These are phyloP conservation scores for Cryptococcus hybrid DNA, from an alignment of 1,284 basidiomycete species.

Conservation along the genomic window DNA sequence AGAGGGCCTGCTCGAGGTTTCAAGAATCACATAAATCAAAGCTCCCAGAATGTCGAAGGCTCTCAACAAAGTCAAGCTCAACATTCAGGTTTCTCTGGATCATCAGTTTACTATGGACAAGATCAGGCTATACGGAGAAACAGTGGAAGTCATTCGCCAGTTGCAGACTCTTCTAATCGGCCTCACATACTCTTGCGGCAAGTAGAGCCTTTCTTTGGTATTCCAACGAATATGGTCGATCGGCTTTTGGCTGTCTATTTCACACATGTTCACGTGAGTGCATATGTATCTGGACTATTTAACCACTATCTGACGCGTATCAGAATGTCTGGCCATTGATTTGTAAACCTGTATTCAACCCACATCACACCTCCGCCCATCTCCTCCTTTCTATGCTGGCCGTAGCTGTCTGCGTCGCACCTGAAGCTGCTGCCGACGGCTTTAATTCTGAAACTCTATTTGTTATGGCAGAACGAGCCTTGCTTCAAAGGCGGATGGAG, in stretches of 20 bases:
- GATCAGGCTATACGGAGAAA: not conserved
- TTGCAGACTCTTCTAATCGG: not conserved
- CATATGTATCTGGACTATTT: not conserved
- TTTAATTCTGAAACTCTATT: constrained; percentile 61
- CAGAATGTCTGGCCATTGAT: constrained; percentile 49
- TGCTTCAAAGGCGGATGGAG: constrained; percentile 29
- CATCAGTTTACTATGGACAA: not conserved
- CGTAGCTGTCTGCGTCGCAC: constrained; percentile 38
- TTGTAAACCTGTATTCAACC: constrained; percentile 45
- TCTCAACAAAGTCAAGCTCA: no score
- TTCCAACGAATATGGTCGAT: constrained; percentile 28
- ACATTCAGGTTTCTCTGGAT: no score
- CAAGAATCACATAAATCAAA: constrained; percentile 1
- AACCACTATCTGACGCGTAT: not conserved
- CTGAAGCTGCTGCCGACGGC: constrained; percentile 13
- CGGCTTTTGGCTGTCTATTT: constrained; percentile 42
- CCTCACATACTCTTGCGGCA: not conserved
- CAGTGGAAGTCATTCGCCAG: not conserved
- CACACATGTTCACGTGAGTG: constrained; percentile 39
- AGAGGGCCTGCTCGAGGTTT: constrained; percentile 15
- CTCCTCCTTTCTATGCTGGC: constrained; percentile 43
- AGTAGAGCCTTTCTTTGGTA: constrained; percentile 16
- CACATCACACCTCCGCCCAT: constrained; percentile 26
- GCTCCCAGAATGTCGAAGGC: no score
- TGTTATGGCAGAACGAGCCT: constrained; percentile 32